Percentiles rank a stretch among this genome's conserved stretches.
Evolutionary conservation across 73 alveolate genomes (phyloP).

Genomic region (Paraurostyla sp.): DNA sequence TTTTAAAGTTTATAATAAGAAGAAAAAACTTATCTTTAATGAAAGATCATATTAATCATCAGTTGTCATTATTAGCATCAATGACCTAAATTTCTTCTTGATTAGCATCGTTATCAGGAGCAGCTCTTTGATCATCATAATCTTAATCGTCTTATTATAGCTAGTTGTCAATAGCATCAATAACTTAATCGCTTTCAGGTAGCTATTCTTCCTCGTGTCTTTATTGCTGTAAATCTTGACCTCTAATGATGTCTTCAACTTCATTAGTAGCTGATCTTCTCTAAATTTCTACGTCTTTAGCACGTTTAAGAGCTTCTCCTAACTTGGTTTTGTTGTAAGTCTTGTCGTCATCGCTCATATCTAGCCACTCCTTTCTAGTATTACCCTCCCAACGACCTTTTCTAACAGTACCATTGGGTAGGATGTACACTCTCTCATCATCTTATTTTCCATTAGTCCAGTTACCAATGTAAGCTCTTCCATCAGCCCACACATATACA

Average conservation of each 20-base stretch:
- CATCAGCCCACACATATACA: conserved; percentile 79
- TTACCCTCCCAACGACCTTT: conserved; percentile 53
- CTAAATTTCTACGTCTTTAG: conserved; percentile 4
- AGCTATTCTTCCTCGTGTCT: conserved; percentile 16
- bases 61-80: neutral
- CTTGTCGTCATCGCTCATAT: conserved; percentile 36
- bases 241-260: conserved; percentile 28
- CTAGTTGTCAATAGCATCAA: conserved; percentile 8
- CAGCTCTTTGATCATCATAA: conserved; percentile 9
- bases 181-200: conserved; percentile 41
- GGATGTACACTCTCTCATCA: conserved; percentile 60
- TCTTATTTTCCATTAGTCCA: conserved; percentile 90
- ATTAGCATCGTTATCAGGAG: neutral
- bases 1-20: no score
- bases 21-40: no score
- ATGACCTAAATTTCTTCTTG: neutral
- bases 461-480: conserved; percentile 82
- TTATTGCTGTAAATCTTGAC: conserved; percentile 26
- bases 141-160: neutral
- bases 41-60: no score
- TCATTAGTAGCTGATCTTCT: neutral
- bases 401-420: conserved; percentile 51
- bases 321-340: conserved; percentile 8
- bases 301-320: conserved; percentile 15
- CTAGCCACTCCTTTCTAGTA: conserved; percentile 39